These are phyloP conservation scores for Coccomyxa subellipsoidea DNA, from an alignment of 163 green algal genomes.

Conservation along the genomic window DNA sequence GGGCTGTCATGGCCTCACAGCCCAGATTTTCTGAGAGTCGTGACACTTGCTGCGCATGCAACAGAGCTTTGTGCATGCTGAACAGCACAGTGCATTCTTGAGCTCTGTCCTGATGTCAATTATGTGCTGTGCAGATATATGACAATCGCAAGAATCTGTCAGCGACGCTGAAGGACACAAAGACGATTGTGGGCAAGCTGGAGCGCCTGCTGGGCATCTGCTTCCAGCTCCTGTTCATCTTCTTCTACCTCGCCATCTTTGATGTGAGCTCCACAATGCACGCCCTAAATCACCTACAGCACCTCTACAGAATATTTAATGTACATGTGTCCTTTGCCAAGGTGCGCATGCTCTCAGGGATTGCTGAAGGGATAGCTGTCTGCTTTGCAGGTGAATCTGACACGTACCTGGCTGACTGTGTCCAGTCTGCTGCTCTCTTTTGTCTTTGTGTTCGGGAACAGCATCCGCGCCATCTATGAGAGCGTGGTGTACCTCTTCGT, in stretches of 20 bases:
- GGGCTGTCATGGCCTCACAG: too few relatives aligned
- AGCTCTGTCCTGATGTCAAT: not conserved
- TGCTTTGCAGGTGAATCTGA: conserved; percentile 43
- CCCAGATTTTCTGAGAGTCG: too few relatives aligned
- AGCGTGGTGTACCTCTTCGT: conserved; percentile 63
- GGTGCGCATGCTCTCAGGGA: too few relatives aligned
- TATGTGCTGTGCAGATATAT: conserved; percentile 35
- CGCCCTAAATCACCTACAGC: too few relatives aligned
- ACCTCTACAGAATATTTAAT: too few relatives aligned
- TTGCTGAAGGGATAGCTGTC: too few relatives aligned
- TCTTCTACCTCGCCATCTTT: conserved; percentile 44
- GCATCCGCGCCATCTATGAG: conserved; percentile 61
- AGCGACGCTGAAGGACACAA: conserved; percentile 41
- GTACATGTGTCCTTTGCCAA: too few relatives aligned
- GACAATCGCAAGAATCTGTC: conserved; percentile 44
- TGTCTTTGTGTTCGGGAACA: conserved; percentile 70
- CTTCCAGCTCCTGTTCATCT: conserved; percentile 43
- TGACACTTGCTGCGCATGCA: too few relatives aligned
- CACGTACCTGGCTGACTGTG: conserved; percentile 52
- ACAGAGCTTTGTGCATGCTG: too few relatives aligned
- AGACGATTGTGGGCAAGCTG: conserved; percentile 44
- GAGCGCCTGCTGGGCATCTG: conserved; percentile 37
- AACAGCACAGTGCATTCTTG: not conserved
- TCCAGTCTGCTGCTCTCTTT: conserved; percentile 57
- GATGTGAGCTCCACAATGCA: conserved; percentile 37